Percentiles rank a stretch among this genome's conserved stretches.
phyloP scores from a whole-genome alignment of 192 early-diverging fungal genomes.

The Backusella morwellensis region DNA sequence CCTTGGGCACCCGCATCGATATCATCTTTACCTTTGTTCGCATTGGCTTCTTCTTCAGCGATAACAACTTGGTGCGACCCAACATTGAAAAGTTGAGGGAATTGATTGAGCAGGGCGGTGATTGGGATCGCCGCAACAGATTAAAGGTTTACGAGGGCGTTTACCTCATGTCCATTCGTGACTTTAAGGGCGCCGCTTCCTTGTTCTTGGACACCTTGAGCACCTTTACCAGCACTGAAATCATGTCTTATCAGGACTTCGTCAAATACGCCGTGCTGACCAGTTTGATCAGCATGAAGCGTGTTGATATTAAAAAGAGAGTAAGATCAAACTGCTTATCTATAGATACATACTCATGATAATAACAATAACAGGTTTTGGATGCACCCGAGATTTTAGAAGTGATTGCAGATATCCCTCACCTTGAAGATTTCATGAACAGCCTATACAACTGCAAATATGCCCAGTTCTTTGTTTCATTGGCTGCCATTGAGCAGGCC shows the following conservation, averaged over 20 bases:
- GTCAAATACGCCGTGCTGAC: constrained; percentile 91
- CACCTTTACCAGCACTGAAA: constrained; percentile 94
- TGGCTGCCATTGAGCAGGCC: constrained; percentile 77
- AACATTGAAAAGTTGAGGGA: constrained; percentile 81
- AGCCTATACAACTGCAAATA: constrained; percentile 93
- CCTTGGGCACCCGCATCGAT: constrained; percentile 92
- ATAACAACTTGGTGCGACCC: constrained; percentile 71
- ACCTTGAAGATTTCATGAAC: constrained; percentile 78
- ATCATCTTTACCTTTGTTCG: constrained; percentile 90
- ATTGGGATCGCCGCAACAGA: constrained; percentile 99
- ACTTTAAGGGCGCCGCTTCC: constrained; percentile 91
- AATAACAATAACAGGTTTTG: constrained; percentile 57
- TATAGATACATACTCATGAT: background rate
- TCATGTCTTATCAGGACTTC: constrained; percentile 98
- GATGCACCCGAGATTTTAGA: constrained; percentile 97
- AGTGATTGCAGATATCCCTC: constrained; percentile 86
- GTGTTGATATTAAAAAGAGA: constrained; percentile 94
- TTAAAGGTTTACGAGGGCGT: constrained; percentile 96
- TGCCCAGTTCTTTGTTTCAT: constrained; percentile 84
- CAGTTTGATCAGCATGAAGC: constrained; percentile 82
- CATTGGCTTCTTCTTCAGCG: constrained; percentile 92
- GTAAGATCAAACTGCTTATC: constrained; percentile 36
- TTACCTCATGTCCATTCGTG: constrained; percentile 88
- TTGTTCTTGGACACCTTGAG: constrained; percentile 93
- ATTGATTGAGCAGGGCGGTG: constrained; percentile 97